Evolutionary conservation across 1,284 basidiomycete genomes (phyloP).

Genomic region (Ceratobasidium sp.): DNA sequence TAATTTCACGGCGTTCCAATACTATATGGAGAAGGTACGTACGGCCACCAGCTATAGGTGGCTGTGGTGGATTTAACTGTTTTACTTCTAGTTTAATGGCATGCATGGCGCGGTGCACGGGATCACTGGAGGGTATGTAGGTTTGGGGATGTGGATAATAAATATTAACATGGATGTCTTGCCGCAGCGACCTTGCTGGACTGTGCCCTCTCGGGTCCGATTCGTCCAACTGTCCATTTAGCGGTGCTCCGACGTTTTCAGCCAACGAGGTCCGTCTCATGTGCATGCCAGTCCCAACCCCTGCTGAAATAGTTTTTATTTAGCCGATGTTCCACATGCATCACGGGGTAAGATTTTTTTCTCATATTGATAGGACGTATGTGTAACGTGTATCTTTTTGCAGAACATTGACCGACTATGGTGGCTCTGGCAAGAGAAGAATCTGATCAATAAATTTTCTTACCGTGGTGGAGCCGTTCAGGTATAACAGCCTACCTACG

Average conservation of each 20-base stretch:
- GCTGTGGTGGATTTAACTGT: no score
- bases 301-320: not conserved
- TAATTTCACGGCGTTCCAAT: constrained; percentile 28
- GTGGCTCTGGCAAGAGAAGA: constrained; percentile 43
- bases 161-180: not conserved
- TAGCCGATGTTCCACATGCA: constrained; percentile 40
- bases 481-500: not conserved
- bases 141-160: not conserved
- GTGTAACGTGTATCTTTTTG: not conserved
- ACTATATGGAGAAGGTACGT: constrained; percentile 13
- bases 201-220: constrained; percentile 26
- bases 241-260: constrained; percentile 28
- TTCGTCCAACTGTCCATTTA: constrained; percentile 9
- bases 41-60: not conserved
- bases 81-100: constrained; percentile 8
- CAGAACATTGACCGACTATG: constrained; percentile 34
- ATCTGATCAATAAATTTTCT: not conserved
- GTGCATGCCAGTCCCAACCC: not conserved
- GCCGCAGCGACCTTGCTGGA: not conserved
- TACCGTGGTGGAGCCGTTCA: constrained; percentile 19
- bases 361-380: not conserved
- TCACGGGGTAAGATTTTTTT: constrained; percentile 8
- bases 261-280: constrained; percentile 20
- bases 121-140: constrained; percentile 32
- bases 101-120: constrained; percentile 32